Percentiles rank a stretch among this genome's conserved stretches.
These are phyloP conservation scores for Xerocomellus intermedius DNA, from an alignment of 768 basidiomycete genomes.

Conservation along the genomic window DNA sequence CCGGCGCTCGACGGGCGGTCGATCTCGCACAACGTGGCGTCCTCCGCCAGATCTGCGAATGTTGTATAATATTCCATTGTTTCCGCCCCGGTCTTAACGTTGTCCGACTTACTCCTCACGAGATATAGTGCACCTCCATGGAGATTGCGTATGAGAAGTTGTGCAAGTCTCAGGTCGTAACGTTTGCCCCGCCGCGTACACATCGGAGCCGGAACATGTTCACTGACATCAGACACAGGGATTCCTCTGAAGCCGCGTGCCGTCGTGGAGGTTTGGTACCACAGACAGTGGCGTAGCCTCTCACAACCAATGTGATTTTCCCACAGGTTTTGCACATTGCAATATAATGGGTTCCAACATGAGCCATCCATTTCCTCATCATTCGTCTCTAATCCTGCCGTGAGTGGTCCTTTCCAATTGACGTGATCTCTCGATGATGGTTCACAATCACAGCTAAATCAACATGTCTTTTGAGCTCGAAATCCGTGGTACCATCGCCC, in stretches of 20 bases:
- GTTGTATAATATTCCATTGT: not conserved
- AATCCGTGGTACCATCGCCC: slow-evolving; percentile 22
- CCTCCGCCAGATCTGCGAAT: slow-evolving; percentile 24
- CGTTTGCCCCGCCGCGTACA: not conserved
- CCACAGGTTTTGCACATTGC: not conserved
- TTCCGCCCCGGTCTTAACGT: not conserved
- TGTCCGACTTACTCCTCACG: not conserved
- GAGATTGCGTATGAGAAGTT: not conserved
- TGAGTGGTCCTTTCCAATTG: not conserved
- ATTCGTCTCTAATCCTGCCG: not conserved
- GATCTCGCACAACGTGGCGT: slow-evolving; percentile 25
- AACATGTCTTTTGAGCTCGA: slow-evolving; percentile 15
- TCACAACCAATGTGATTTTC: not conserved
- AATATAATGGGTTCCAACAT: slow-evolving; percentile 1
- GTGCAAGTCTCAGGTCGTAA: not conserved
- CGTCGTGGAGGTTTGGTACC: not conserved
- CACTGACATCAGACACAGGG: too few species aligned
- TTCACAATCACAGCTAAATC: not conserved
- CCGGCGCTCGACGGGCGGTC: slow-evolving; percentile 15
- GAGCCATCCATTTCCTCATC: not conserved
- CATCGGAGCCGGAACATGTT: not conserved
- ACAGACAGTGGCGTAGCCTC: not conserved
- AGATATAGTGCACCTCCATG: not conserved
- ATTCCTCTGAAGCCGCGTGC: not conserved
- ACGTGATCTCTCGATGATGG: not conserved